Base-by-base conservation (phyloP, 495 filamentous ascomycete genomes). In the Massariosphaeria phaeospora region DNA sequence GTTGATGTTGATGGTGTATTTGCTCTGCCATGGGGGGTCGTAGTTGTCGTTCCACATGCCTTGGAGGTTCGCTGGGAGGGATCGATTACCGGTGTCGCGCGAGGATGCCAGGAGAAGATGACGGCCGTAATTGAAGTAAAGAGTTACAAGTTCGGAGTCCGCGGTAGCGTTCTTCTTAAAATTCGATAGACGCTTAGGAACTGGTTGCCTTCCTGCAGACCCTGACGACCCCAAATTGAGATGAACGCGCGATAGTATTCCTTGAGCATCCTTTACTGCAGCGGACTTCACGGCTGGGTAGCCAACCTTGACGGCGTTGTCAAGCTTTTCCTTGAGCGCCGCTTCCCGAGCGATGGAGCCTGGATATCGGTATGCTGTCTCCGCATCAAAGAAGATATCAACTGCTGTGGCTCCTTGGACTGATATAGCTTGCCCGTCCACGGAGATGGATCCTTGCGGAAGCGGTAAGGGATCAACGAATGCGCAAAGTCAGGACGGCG, bases 1-100 rank as follows among this genome's bases (percentile, higher is more conserved):
- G 31, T 83, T 82, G 65, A 80, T 75, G 55, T 82, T 82, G 44
- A 76, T 76, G 2, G 79, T 82, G 61, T 72, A 82, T 45, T 76
- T 79, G 42, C 71, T 70, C 17, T 73, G 74, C 78, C 77, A 83
- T 12, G 76, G 66, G 0, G 76, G 72, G 40, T 62, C 62, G 48
- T 74, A 77, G 23, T 68, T 67, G 13, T 70, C 62, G 42, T 82
- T 81, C 79, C 77, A 82, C 33, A 81, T 71, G 4, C 78, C 78
- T 60, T 83, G 80, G 1, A 81, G 67, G 31, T 76, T 82, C 15
- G 78, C 75, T n/a, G 80, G 78, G 2, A 82, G 65, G 11, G 73
- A 57, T 15, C 66, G 66, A n/a, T 65, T 24, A 2, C 52, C 41
- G 2, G 52, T 47, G 49, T 42, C 48, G 20, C 74, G 70, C 27